phyloP scores from a whole-genome alignment of 306 rosid species.

The Inga oerstediana region DNA sequence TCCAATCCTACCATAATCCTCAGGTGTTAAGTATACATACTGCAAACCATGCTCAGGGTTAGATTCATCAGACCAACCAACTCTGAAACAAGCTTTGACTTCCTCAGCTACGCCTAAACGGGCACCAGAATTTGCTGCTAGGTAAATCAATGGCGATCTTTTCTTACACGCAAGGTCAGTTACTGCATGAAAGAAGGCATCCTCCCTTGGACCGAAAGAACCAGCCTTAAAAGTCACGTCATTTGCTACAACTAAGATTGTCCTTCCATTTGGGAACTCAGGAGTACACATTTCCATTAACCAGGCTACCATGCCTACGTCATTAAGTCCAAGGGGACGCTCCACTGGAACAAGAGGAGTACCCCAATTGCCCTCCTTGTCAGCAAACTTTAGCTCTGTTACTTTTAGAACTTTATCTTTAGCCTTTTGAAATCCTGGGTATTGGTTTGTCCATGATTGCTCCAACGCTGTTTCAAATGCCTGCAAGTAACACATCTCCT shows the following conservation, averaged over 20 bases:
- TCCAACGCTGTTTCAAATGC: slow-evolving; percentile 93
- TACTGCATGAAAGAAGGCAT: slow-evolving; percentile 92
- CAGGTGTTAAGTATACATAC: slow-evolving; percentile 83
- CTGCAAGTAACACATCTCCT: slow-evolving; percentile 53
- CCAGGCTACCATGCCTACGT: slow-evolving; percentile 99
- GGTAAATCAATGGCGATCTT: slow-evolving; percentile 84
- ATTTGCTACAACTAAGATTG: slow-evolving; percentile 81
- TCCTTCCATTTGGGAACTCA: slow-evolving; percentile 94
- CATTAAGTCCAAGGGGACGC: slow-evolving; percentile 74
- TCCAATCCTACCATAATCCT: slow-evolving; percentile 84
- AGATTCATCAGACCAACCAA: slow-evolving; percentile 98
- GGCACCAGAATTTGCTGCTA: slow-evolving; percentile 99
- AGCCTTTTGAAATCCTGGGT: slow-evolving; percentile 48
- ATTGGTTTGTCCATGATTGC: slow-evolving; percentile 75
- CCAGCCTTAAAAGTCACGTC: slow-evolving; percentile 99
- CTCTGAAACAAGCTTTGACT: slow-evolving; percentile 91
- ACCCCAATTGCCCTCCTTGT: slow-evolving; percentile 83
- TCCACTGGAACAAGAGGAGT: slow-evolving; percentile 82
- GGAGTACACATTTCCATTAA: slow-evolving; percentile 90
- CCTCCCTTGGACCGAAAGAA: slow-evolving; percentile 97
- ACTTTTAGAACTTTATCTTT: slow-evolving; percentile 66
- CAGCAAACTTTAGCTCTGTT: slow-evolving; percentile 82
- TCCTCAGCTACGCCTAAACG: slow-evolving; percentile 97
- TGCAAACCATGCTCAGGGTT: slow-evolving; percentile 95
- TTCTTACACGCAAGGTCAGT: slow-evolving; percentile 89